Conservation (phyloP, 345 rosid genomes). For the Pistacia vera region DNA sequence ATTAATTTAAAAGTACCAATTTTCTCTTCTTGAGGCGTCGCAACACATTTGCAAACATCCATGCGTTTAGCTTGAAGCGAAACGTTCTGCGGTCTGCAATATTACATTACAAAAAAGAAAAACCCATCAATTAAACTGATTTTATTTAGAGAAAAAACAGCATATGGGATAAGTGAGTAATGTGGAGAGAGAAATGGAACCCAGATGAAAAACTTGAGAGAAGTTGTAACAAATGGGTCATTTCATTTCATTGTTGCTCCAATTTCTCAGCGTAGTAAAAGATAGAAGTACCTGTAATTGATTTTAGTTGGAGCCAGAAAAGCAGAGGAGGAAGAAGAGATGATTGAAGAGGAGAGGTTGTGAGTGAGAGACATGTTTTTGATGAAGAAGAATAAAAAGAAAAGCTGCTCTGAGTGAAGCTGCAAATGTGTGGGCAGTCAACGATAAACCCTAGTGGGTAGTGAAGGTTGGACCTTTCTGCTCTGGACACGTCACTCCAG, state of each 20-base stretch:
- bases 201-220: neutral
- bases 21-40: constrained; percentile 45
- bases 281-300: constrained; percentile 30
- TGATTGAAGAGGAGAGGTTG: constrained; percentile 33
- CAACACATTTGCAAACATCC: constrained; percentile 39
- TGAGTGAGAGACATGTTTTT: constrained; percentile 37
- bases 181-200: neutral
- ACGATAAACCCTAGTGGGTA: neutral
- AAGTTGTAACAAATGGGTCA: neutral
- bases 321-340: constrained; percentile 51
- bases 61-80: constrained; percentile 33
- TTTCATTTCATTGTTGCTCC: neutral
- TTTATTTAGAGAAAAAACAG: neutral
- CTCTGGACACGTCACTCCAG: too few species aligned
- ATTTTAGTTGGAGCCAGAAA: constrained; percentile 35
- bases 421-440: neutral
- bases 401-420: neutral
- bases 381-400: neutral
- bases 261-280: constrained; percentile 1
- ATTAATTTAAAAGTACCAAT: constrained; percentile 30
- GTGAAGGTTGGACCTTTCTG: neutral
- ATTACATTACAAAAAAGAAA: neutral
- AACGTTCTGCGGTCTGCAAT: constrained; percentile 31
- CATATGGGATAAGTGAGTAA: too few species aligned
- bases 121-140: neutral